Percentiles rank a stretch among this genome's conserved stretches.
Conservation (phyloP, 2,329 filamentous ascomycete species). For the Periconia macrospinosa region DNA sequence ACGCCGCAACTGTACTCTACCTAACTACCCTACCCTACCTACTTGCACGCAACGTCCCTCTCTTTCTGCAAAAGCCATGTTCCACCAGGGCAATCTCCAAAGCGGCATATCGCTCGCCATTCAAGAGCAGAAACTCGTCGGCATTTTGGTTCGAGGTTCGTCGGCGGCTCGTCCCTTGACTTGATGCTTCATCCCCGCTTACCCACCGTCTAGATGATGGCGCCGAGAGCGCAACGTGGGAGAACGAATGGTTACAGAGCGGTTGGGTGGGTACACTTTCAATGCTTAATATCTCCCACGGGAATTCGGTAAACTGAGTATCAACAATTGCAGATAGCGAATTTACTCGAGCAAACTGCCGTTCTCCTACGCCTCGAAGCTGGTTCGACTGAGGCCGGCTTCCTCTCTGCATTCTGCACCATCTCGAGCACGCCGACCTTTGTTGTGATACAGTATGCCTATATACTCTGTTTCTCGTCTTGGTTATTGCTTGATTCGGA, state of each 20-base stretch:
- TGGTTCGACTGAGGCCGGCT: slow-evolving; percentile 78
- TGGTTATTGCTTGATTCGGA: slow-evolving; percentile 2
- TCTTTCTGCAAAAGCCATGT: slow-evolving; percentile 58
- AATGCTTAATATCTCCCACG: too few relatives aligned
- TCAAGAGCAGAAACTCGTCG: slow-evolving; percentile 73
- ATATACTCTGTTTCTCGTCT: not conserved
- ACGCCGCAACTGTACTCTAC: not conserved
- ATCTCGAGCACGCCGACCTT: slow-evolving; percentile 77
- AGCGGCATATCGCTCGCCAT: slow-evolving; percentile 78
- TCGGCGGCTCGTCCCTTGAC: not conserved
- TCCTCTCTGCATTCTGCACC: slow-evolving; percentile 80
- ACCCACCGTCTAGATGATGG: slow-evolving; percentile 62
- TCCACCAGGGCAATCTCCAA: slow-evolving; percentile 78
- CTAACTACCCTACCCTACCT: too few relatives aligned
- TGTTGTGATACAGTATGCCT: slow-evolving; percentile 69
- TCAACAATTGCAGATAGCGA: slow-evolving; percentile 35
- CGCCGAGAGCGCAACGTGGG: slow-evolving; percentile 72
- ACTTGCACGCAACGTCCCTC: not conserved
- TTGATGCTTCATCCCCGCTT: not conserved
- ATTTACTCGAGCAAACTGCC: slow-evolving; percentile 62
- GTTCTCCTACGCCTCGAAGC: slow-evolving; percentile 71
- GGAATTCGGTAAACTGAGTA: slow-evolving; percentile 2
- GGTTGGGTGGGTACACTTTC: slow-evolving; percentile 31
- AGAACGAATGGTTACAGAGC: slow-evolving; percentile 64
- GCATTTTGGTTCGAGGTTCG: slow-evolving; percentile 80